Conservation (phyloP, 495 filamentous ascomycete species). For the Mycothermus thermophilus region DNA sequence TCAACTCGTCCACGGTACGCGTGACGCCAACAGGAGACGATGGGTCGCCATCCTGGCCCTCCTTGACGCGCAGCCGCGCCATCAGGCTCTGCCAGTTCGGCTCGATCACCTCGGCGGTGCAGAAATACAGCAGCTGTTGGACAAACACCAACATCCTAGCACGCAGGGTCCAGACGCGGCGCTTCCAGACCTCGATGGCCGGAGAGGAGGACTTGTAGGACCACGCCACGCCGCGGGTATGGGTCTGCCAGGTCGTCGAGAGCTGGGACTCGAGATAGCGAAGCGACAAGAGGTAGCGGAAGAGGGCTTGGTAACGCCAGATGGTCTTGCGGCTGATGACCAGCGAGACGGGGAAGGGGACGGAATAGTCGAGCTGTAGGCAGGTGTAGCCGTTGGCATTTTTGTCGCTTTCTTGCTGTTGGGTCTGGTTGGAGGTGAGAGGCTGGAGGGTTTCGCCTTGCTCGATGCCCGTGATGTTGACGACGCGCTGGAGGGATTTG, state of each 20-base stretch:
- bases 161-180: conserved; percentile 78
- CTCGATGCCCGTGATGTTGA: conserved; percentile 87
- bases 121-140: conserved; percentile 91
- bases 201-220: conserved; percentile 59
- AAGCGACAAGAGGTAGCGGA: conserved; percentile 78
- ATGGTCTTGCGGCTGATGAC: conserved; percentile 94
- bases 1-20: conserved; percentile 88
- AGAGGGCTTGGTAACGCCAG: conserved; percentile 87
- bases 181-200: conserved; percentile 80
- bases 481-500: conserved; percentile 87
- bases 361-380: conserved; percentile 80
- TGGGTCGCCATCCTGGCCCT: conserved; percentile 27
- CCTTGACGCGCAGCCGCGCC: conserved; percentile 56
- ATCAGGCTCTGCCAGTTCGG: conserved; percentile 93
- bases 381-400: conserved; percentile 80
- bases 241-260: conserved; percentile 75
- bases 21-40: no score
- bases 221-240: conserved; percentile 75
- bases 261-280: conserved; percentile 79
- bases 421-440: conserved; percentile 24
- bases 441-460: conserved; percentile 57
- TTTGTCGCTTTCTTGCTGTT: conserved; percentile 61
- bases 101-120: conserved; percentile 91
- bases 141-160: conserved; percentile 94
- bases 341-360: conserved; percentile 92